Percentiles rank a stretch among this genome's conserved stretches.
Conservation (phyloP, 345 rosid species). For the Euphorbia pulcherrima region DNA sequence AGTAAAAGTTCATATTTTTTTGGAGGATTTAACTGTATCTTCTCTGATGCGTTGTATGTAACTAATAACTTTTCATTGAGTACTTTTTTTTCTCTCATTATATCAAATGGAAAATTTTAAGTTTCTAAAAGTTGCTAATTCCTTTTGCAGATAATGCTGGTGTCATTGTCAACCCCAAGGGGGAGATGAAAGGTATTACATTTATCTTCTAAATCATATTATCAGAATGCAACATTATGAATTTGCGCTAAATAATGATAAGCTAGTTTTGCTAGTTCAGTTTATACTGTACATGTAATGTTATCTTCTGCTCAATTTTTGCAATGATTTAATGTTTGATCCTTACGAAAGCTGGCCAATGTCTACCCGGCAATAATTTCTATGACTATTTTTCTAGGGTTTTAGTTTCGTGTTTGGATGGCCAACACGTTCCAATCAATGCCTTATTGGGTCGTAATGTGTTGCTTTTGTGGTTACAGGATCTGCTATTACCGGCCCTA, state of each 20-base stretch:
- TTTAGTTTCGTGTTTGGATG: neutral
- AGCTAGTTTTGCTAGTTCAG: neutral
- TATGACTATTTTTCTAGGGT: too few species aligned
- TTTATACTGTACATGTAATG: neutral
- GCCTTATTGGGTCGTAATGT: neutral
- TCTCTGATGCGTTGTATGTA: too few species aligned
- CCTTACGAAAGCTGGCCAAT: neutral
- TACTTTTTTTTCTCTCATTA: too few species aligned
- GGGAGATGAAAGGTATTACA: slow-evolving; percentile 84
- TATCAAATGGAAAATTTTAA: too few species aligned
- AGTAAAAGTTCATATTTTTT: too few species aligned
- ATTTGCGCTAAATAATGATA: neutral
- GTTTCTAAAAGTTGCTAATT: neutral
- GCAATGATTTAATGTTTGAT: neutral
- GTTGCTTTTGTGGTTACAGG: slow-evolving; percentile 29
- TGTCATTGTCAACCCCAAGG: slow-evolving; percentile 86
- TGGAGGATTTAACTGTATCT: too few species aligned
- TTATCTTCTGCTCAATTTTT: neutral
- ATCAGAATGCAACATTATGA: neutral
- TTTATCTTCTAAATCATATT: neutral
- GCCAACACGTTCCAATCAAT: too few species aligned
- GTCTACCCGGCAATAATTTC: too few species aligned
- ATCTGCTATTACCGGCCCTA: slow-evolving; percentile 91
- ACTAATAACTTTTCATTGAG: too few species aligned
- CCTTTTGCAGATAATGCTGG: slow-evolving; percentile 79